These are phyloP conservation scores for Sechiopsis laciniata DNA, from an alignment of 306 rosid species.

Conservation along the genomic window DNA sequence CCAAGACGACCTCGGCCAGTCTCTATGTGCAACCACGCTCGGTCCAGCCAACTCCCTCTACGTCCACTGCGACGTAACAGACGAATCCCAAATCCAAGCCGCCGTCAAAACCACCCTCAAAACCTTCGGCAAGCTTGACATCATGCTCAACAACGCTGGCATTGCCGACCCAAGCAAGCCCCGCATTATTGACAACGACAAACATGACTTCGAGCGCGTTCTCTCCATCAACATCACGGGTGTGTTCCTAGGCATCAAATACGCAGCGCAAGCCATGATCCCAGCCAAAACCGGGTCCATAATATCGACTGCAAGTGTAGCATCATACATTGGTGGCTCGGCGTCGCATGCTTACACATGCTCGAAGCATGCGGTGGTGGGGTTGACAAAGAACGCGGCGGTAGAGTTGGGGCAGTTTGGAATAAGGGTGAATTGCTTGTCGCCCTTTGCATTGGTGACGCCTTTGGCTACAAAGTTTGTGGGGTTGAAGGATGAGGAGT, in stretches of 20 bases:
- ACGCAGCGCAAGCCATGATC: slow-evolving; percentile 67
- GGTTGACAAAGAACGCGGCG: slow-evolving; percentile 62
- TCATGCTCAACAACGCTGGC: slow-evolving; percentile 85
- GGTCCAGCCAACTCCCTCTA: slow-evolving; percentile 36
- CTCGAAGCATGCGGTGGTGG: slow-evolving; percentile 68
- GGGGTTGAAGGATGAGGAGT: slow-evolving; percentile 34
- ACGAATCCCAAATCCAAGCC: slow-evolving; percentile 52
- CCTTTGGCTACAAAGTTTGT: slow-evolving; percentile 47
- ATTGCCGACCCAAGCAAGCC: slow-evolving; percentile 35
- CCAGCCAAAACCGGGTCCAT: slow-evolving; percentile 40
- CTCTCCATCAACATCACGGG: slow-evolving; percentile 53
- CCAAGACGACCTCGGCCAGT: slow-evolving; percentile 58
- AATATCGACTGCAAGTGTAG: slow-evolving; percentile 49
- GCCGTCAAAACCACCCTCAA: slow-evolving; percentile 36
- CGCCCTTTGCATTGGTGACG: slow-evolving; percentile 57
- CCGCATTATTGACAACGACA: slow-evolving; percentile 50
- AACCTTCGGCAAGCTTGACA: slow-evolving; percentile 56
- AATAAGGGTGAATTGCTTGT: slow-evolving; percentile 67
- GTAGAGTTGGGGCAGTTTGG: slow-evolving; percentile 77
- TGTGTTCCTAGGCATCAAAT: slow-evolving; percentile 66
- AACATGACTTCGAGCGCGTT: slow-evolving; percentile 63
- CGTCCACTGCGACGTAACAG: slow-evolving; percentile 62
- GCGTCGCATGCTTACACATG: slow-evolving; percentile 62
- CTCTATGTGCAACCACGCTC: slow-evolving; percentile 27
- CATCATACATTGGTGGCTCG: slow-evolving; percentile 53